Percentiles rank a stretch among this genome's conserved stretches.
Conservation (phyloP, 2,329 filamentous ascomycete genomes). For the Knoxdaviesia capensis region DNA sequence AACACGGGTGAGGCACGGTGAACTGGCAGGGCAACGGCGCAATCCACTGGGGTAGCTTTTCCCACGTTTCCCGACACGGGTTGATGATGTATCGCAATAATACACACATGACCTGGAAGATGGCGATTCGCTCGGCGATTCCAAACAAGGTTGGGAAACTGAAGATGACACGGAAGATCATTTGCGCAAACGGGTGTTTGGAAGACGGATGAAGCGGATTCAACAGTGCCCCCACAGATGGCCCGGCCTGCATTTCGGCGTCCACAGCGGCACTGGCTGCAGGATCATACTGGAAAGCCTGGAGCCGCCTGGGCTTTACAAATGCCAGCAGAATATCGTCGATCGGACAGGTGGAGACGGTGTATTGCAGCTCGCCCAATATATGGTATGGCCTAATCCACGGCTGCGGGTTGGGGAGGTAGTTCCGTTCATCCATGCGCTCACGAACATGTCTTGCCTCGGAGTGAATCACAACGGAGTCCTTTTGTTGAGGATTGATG, state of each 20-base stretch:
- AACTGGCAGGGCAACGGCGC: conserved; percentile 47
- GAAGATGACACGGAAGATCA: conserved; percentile 67
- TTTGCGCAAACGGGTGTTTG: conserved; percentile 70
- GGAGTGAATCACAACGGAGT: too few species aligned
- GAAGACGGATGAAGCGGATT: conserved; percentile 58
- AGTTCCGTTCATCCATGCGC: too few species aligned
- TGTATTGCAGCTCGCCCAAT: too few species aligned
- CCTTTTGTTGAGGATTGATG: too few species aligned
- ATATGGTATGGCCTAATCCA: too few species aligned
- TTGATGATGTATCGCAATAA: conserved; percentile 71
- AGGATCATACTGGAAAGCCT: too few species aligned
- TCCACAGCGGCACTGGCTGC: too few species aligned
- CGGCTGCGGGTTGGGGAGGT: too few species aligned
- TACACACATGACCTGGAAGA: conserved; percentile 73
- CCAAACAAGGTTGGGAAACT: conserved; percentile 64
- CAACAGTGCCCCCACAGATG: conserved; percentile 56
- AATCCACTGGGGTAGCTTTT: conserved; percentile 55
- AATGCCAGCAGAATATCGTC: conserved; percentile 69
- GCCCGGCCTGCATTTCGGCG: too few species aligned
- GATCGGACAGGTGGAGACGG: conserved; percentile 47
- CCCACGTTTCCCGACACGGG: conserved; percentile 61
- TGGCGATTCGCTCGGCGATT: conserved; percentile 66
- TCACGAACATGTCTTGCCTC: too few species aligned
- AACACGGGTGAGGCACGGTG: conserved; percentile 49
- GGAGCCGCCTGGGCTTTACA: conserved; percentile 22